phyloP scores from a whole-genome alignment of 179 eudicot genomes.

The Pouteria campechiana region DNA sequence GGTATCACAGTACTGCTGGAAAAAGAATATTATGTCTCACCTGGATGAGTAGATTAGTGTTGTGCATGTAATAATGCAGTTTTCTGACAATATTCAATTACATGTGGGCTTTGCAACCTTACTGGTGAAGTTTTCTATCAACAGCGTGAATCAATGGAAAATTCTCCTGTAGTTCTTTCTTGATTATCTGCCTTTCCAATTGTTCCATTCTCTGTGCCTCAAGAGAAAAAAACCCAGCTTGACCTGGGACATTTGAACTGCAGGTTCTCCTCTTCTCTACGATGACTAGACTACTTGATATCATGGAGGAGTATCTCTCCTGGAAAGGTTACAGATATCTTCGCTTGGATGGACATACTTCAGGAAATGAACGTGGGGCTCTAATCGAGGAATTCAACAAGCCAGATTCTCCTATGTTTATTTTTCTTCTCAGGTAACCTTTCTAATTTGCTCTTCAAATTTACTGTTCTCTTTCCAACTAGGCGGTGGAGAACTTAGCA shows the following conservation, averaged over 20 bases:
- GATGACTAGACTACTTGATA: slow-evolving; percentile 97
- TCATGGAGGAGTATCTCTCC: slow-evolving; percentile 95
- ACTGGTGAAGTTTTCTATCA: too few species aligned
- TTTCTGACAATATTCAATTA: too few species aligned
- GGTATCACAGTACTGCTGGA: too few species aligned
- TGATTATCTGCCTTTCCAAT: too few species aligned
- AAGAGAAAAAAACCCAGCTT: too few species aligned
- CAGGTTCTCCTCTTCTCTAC: slow-evolving; percentile 97
- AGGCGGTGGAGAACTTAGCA: background rate
- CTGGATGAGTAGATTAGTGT: too few species aligned
- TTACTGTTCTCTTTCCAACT: background rate
- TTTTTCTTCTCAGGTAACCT: slow-evolving; percentile 94
- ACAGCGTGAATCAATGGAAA: too few species aligned
- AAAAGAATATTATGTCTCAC: too few species aligned
- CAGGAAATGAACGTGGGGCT: slow-evolving; percentile 91
- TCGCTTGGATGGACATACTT: slow-evolving; percentile 95
- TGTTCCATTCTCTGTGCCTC: too few species aligned
- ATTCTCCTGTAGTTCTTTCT: too few species aligned
- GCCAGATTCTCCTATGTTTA: slow-evolving; percentile 82
- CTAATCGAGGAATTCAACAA: slow-evolving; percentile 79
- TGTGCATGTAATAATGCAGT: too few species aligned
- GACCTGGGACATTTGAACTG: slow-evolving; percentile 6
- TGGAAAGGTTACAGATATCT: slow-evolving; percentile 91
- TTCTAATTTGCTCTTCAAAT: background rate
- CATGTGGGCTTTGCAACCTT: too few species aligned